These are phyloP conservation scores for Curvularia lunata DNA, from an alignment of 2,329 filamentous ascomycete genomes.

Conservation along the genomic window DNA sequence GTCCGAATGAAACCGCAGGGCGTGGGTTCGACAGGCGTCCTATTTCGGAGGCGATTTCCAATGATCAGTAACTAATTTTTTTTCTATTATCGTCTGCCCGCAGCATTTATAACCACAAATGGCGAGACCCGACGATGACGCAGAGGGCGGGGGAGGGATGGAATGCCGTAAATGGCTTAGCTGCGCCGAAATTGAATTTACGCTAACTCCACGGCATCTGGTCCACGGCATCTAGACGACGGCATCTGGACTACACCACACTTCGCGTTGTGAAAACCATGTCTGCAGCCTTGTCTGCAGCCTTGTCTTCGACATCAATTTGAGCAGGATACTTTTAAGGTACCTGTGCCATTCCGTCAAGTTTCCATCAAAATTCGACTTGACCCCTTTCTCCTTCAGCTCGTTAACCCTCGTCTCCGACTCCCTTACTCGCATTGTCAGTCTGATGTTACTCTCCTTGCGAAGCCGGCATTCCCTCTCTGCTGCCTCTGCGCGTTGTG, in stretches of 20 bases:
- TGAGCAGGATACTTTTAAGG: not conserved
- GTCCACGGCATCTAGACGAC: no score
- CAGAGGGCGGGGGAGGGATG: slow-evolving; percentile 7
- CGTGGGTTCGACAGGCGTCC: not conserved
- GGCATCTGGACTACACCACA: not conserved
- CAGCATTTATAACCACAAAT: slow-evolving; percentile 8
- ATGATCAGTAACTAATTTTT: not conserved
- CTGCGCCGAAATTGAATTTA: slow-evolving; percentile 8
- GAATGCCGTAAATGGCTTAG: slow-evolving; percentile 6
- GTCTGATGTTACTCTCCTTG: not conserved
- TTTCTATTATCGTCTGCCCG: slow-evolving; percentile 1
- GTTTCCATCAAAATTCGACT: not conserved
- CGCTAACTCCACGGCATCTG: slow-evolving; percentile 9
- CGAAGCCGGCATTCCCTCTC: slow-evolving; percentile 1
- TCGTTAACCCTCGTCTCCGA: not conserved
- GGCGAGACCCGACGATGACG: slow-evolving; percentile 15
- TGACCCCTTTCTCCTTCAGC: not conserved
- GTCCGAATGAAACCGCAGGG: slow-evolving; percentile 1
- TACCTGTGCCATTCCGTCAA: not conserved
- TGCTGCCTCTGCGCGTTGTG: slow-evolving; percentile 3
- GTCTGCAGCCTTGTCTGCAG: not conserved
- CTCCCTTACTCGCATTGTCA: not conserved
- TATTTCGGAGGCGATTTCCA: no score
- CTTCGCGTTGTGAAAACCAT: not conserved
- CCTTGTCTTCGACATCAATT: not conserved